Evolutionary conservation across 2,329 filamentous ascomycete genomes (phyloP).

Genomic region (Orbilia javanica): DNA sequence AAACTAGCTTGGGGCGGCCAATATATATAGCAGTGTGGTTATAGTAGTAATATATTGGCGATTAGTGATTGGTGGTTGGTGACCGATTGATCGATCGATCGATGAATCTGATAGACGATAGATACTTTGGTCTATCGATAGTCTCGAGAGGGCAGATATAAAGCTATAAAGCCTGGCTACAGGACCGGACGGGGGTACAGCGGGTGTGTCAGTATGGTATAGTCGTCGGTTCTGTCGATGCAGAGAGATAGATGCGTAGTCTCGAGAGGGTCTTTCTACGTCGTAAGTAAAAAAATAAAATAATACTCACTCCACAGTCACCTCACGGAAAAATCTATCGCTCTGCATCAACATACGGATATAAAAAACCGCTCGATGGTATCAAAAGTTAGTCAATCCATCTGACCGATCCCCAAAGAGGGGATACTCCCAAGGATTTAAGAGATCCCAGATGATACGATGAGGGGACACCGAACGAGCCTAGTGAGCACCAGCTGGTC

Average conservation of each 20-base stretch:
- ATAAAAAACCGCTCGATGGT: not conserved
- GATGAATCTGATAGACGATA: not conserved
- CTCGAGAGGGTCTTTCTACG: constrained; percentile 10
- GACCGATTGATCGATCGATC: not conserved
- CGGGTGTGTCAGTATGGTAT: not conserved
- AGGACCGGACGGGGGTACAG: too few relatives aligned
- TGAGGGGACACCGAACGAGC: constrained; percentile 8
- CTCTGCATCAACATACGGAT: constrained; percentile 5
- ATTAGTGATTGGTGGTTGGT: too few relatives aligned
- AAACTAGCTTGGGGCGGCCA: too few relatives aligned
- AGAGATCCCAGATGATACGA: constrained; percentile 19
- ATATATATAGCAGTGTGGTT: too few relatives aligned
- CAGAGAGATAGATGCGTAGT: constrained; percentile 5
- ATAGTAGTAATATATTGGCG: too few relatives aligned
- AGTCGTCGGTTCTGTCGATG: too few relatives aligned
- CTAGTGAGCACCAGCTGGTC: constrained; percentile 15
- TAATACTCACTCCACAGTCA: constrained; percentile 6
- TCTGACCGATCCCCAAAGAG: constrained; percentile 19
- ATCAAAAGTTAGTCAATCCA: constrained; percentile 9
- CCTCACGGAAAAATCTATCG: constrained; percentile 7
- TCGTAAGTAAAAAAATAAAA: not conserved
- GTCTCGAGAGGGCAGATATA: not conserved
- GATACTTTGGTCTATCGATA: not conserved
- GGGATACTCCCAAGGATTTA: constrained; percentile 16
- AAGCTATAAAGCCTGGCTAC: too few relatives aligned